Conservation (phyloP, 2,329 filamentous ascomycete genomes). For the Fusarium anguioides region DNA sequence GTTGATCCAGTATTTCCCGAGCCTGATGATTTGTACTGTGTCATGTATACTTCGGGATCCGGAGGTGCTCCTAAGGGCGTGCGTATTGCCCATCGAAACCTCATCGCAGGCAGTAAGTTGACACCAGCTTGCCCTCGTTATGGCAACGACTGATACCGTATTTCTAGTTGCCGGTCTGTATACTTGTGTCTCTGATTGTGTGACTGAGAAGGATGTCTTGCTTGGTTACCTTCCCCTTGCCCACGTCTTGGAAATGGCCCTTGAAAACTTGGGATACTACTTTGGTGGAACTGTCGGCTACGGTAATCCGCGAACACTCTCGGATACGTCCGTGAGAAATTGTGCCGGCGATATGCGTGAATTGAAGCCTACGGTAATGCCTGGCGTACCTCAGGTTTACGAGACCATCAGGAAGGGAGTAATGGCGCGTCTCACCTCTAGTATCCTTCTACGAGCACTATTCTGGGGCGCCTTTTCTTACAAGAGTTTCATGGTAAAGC, state of each 20-base stretch:
- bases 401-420: slow-evolving; percentile 97
- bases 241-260: slow-evolving; percentile 94
- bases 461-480: slow-evolving; percentile 77
- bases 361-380: slow-evolving; percentile 85
- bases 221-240: slow-evolving; percentile 93
- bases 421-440: slow-evolving; percentile 78
- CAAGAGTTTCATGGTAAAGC: slow-evolving; percentile 67
- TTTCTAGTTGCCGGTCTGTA: slow-evolving; percentile 77
- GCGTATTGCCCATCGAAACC: slow-evolving; percentile 81
- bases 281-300: slow-evolving; percentile 94
- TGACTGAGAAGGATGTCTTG: slow-evolving; percentile 80
- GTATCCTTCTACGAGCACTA: slow-evolving; percentile 74
- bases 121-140: too few relatives aligned
- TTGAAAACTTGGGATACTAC: slow-evolving; percentile 89
- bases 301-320: slow-evolving; percentile 86
- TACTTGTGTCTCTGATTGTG: slow-evolving; percentile 78
- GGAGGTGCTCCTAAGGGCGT: slow-evolving; percentile 91
- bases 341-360: slow-evolving; percentile 94
- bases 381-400: slow-evolving; percentile 96
- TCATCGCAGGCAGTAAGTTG: slow-evolving; percentile 72
- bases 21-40: slow-evolving; percentile 82
- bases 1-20: slow-evolving; percentile 76
- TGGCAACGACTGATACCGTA: accelerated
- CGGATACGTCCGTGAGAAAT: slow-evolving; percentile 85
- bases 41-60: slow-evolving; percentile 88